Evolutionary conservation across 441 rosid genomes (phyloP).

Genomic region (Biscutella auriculata): DNA sequence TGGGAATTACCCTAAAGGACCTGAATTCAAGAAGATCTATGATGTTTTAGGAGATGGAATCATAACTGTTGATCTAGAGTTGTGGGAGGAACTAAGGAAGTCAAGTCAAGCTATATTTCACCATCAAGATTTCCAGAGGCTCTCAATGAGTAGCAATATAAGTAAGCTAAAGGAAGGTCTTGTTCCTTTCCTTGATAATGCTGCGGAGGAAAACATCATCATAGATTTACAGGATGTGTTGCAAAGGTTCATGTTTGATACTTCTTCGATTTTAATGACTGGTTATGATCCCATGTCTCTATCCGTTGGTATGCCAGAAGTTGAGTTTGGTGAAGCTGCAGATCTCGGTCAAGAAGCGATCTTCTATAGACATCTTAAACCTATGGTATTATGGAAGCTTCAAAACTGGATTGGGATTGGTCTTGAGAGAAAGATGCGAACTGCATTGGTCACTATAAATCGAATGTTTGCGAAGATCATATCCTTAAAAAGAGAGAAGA

Average conservation of each 20-base stretch:
- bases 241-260: slow-evolving; percentile 29
- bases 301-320: slow-evolving; percentile 8
- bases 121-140: slow-evolving; percentile 16
- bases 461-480: background rate
- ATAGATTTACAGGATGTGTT: slow-evolving; percentile 39
- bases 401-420: slow-evolving; percentile 6
- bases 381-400: slow-evolving; percentile 14
- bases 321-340: slow-evolving; percentile 8
- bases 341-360: slow-evolving; percentile 5
- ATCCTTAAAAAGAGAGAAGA: background rate
- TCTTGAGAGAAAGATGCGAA: slow-evolving; percentile 3
- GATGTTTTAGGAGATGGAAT: slow-evolving; percentile 42
- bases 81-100: slow-evolving; percentile 34
- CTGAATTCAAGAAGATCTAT: slow-evolving; percentile 28
- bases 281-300: slow-evolving; percentile 28
- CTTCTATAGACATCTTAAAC: slow-evolving; percentile 7
- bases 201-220: background rate
- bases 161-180: slow-evolving; percentile 20
- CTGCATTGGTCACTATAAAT: background rate
- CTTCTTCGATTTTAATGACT: slow-evolving; percentile 23
- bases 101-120: slow-evolving; percentile 17
- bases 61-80: slow-evolving; percentile 22
- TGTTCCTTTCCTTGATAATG: slow-evolving; percentile 22
- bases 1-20: slow-evolving; percentile 32
- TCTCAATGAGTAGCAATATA: slow-evolving; percentile 15